Conservation (phyloP, 2,329 filamentous ascomycete species). For the Fusarium denticulatum region DNA sequence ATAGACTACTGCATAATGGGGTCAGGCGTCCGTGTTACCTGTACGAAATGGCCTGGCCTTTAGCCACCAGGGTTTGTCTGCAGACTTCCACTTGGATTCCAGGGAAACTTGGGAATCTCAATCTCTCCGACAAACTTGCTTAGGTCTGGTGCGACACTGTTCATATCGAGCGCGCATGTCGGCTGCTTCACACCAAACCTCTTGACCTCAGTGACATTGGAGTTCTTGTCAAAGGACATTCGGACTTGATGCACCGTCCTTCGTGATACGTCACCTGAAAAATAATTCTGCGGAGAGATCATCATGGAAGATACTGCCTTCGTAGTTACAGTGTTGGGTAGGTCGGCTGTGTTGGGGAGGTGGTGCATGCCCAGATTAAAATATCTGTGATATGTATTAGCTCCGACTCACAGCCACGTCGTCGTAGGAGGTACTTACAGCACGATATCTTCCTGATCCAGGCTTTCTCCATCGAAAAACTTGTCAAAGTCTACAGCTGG, state of each 20-base stretch:
- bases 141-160: not conserved
- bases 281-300: conserved; percentile 31
- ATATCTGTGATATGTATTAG: conserved; percentile 2
- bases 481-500: conserved; percentile 46
- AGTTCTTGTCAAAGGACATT: conserved; percentile 13
- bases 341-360: conserved; percentile 24
- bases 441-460: conserved; percentile 26
- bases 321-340: conserved; percentile 22
- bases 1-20: no score
- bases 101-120: conserved; percentile 27
- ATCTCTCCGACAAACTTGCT: conserved; percentile 26
- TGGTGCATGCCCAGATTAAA: conserved; percentile 35
- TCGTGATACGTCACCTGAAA: conserved; percentile 13
- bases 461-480: conserved; percentile 24
- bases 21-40: no score
- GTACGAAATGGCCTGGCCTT: no score
- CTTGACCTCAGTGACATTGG: conserved; percentile 9
- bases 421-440: not conserved
- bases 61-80: conserved; percentile 33
- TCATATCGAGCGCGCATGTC: conserved; percentile 21
- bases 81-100: conserved; percentile 29
- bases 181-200: conserved; percentile 26
- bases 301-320: conserved; percentile 25
- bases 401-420: rapidly evolving
- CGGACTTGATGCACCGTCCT: conserved; percentile 19